Evolutionary conservation across 2,329 filamentous ascomycete species (phyloP), one percentile per base, ranked within the genome.

Genomic region (Penicillium sclerotigenum): DNA sequence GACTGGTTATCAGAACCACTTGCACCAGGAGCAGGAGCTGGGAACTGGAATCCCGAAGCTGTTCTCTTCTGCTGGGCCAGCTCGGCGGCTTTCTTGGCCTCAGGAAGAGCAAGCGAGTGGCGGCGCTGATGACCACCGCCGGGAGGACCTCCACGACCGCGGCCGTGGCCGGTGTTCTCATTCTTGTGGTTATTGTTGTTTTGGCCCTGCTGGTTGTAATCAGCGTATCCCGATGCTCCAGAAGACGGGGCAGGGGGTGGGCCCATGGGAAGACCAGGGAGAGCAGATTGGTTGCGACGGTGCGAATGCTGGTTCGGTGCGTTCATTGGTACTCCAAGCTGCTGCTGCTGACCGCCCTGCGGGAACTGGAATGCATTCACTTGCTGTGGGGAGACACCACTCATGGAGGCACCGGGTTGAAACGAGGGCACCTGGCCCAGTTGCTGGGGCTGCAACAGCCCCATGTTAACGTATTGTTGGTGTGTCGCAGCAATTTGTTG

Each of bases 381-480:
- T 50, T 54, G 52, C 74, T 91, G 89, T 64, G 89, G 87, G 56
- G 87, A 84, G 68, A 94, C 83, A 70, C 89, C 90, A 66, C 86
- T 80, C 82, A 96, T 88, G 47, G 68, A 71, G 46, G 71, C 72
- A 74, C 87, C 85, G 58, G 87, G 87, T 78, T 87, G 88, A 80
- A 90, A 94, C 59, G 81, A 81, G 68, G 82, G 83, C 64, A 85
- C 86, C 59, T 86, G 84, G 65, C 85, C 86, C 57, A 97, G 81
- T 78, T 97, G 93, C 69, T 89, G 88, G 51, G 90, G 88, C 65
- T 89, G 88, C 68, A 97, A 87, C 83, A 97, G 91, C 74, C 91
- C 91, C 89, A 97, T 92, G 75, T 94, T 96, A 69, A 96, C 88
- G 80, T 96, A 97, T 78, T 97, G 93, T 78, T 97, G 92, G 71